Base-by-base conservation (phyloP, 768 basidiomycete genomes). In the Hemileccinum impolitum region DNA sequence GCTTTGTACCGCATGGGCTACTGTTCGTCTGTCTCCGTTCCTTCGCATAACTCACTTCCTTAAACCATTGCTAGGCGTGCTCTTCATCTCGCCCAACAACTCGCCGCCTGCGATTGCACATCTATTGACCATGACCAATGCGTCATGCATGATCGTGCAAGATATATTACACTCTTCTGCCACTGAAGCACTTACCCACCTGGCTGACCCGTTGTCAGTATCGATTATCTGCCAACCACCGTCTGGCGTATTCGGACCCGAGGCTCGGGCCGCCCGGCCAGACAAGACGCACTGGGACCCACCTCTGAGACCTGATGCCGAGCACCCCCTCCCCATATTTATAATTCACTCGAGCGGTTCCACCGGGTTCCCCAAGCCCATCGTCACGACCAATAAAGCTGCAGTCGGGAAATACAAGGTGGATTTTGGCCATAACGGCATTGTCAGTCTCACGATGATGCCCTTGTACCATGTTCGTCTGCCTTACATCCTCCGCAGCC, bases 301-400 rank as follows among this genome's bases (percentile, higher is more conserved):
- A 3, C 47, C 48, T 35, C 51, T 64, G 9, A 54, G 28, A 11
- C 65, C 61, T 5, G 58, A 63, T 6, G 47, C 30, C 14, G 64
- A 64, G 38, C 45, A 36, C 17, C 49, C 56, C 14, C 41, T 64
- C 8, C 64, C 63, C 3, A 10, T 61, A n/a, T 40, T 47, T 8
- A 35, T 63, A 18, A 42, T 66, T 11, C 64, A 64, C 41, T 64
- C 63, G 58, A 73, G 43, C 6, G 58, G 63, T 19, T 66, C 64
- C 5, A 79, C 79, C 11, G 80, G 79, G 1, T 75, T 70, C 41
- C 79, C 79, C 2, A 79, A 71, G 58, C 72, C 70, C 21, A 75
- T 74, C 25, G 56, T 58, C 35, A 53, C 64, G 48, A 71, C 69
- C 1, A 73, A 75, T 52, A 65, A 67, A 40, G 63, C 60, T 6